Evolutionary conservation across 345 rosid species (phyloP).

Genomic region (Brassica juncea): DNA sequence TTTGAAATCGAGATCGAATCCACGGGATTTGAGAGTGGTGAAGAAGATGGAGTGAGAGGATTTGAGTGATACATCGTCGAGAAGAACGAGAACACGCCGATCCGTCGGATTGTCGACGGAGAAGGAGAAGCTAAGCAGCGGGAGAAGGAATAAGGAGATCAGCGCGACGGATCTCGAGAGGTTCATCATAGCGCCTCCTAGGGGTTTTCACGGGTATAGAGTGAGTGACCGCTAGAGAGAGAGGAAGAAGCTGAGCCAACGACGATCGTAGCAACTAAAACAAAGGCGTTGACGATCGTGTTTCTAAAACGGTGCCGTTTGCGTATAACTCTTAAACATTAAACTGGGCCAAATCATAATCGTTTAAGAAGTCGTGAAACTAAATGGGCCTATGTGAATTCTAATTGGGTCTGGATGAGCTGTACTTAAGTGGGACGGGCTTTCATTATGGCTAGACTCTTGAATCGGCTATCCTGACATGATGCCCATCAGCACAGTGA

Average conservation of each 20-base stretch:
- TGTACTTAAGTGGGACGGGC: background rate
- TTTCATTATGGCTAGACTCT: no score
- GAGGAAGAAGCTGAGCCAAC: constrained; percentile 19
- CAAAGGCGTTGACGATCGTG: constrained; percentile 29
- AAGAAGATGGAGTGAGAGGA: constrained; percentile 72
- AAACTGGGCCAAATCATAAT: background rate
- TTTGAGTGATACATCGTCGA: constrained; percentile 63
- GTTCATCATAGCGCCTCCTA: constrained; percentile 27
- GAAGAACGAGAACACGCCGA: constrained; percentile 58
- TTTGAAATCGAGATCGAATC: constrained; percentile 62
- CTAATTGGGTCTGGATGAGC: background rate
- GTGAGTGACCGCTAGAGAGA: constrained; percentile 26
- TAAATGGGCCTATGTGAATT: background rate
- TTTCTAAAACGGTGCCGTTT: background rate
- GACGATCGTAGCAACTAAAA: constrained; percentile 6
- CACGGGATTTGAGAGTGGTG: constrained; percentile 56
- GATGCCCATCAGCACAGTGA: no score
- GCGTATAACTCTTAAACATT: background rate
- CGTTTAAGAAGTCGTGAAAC: background rate
- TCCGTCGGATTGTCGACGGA: constrained; percentile 56
- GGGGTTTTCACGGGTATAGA: constrained; percentile 27
- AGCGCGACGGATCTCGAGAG: constrained; percentile 31
- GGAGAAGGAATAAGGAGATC: constrained; percentile 41
- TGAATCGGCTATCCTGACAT: no score
- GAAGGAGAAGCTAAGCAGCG: constrained; percentile 52